Base-by-base conservation (phyloP, 306 rosid genomes). In the Erythrophleum fordii region DNA sequence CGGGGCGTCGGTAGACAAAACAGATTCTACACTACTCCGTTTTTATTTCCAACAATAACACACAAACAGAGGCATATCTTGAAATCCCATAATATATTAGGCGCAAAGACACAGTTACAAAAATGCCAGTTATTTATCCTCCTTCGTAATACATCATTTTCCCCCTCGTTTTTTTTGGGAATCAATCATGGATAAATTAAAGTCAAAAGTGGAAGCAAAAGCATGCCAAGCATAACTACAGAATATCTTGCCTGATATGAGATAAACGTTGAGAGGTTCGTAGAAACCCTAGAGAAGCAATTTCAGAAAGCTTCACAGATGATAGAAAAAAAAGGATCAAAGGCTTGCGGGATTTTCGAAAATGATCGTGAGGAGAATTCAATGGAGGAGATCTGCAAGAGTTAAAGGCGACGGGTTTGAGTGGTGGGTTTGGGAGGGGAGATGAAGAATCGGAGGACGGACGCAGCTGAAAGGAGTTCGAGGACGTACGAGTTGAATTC, bases 201-300 rank as follows among this genome's bases (percentile, higher is more conserved):
- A 75, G 71, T 58, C 22, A 65, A 7, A 66, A 78, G 77, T 73
- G 68, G 41, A 37, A 65, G 25, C 20, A 55, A 51, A 34, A 60
- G 69, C 22, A 73, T 13, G 69, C 78, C 65, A 16, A 48, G 42
- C 34, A 49, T 20, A 28, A 53, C 16, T 12, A n/a, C 62, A n/a
- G 53, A 67, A 73, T 35, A 51, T 79, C 92, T 80, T 73, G 92
- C 90, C 86, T 81, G 76, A 53, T 11, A 25, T 20, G 51, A 56
- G 59, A 71, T n/a, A 72, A 48, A 59, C 66, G 69, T 52, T 9
- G 2, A 61, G 51, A 14, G 69, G 78, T 52, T 73, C 77, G 82
- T 34, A 75, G 86, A 86, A 88, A 91, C 93, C 97, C 93, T 89
- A 89, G 83, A 23, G 58, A 14, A 59, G 65, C 73, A 77, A 78